Base-by-base conservation (phyloP, 2,329 filamentous ascomycete species). In the Aspergillus phoenicis region DNA sequence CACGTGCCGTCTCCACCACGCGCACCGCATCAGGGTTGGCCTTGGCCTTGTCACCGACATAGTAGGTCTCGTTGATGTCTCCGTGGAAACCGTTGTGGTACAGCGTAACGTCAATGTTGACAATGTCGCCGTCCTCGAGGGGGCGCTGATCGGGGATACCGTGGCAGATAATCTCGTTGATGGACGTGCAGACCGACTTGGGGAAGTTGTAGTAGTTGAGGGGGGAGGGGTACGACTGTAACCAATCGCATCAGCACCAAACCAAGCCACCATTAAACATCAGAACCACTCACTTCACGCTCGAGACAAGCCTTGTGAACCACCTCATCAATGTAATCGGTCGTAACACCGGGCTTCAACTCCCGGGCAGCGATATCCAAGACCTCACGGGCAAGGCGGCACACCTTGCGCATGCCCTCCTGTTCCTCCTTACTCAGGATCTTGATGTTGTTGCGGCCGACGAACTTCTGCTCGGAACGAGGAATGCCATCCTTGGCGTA, bases 111-210 rank as follows among this genome's bases (percentile, higher is more conserved):
- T 99, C 95, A 67, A 99, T 93, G 80, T 99, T 99, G 72, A 99
- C 81, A 66, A 99, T 98, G 72, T 99, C 95, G 64, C 95, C 95
- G 68, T 99, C 94, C 65, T 92, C 80, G 1, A 99, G 84, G 7
- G 90, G 83, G 58, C 95, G 87, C 75, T 96, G 88, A 73, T 99
- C 95, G 15, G 95, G 95, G 65, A 99, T 99, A 57, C 95, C 95
- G 82, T 99, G 95, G 82, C 95, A 99, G 76, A 99, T 98, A 66
- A 97, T 91, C 79, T 99, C 95, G 82, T 99, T 99, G 53, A 91
- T 81, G 2, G 94, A 98, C 3, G 94, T 98, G 80, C 95, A 99
- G 64, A 97, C 91, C 0, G 95, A 99, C 81, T 99, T 99, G 66
- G 95, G 95, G 80, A 98, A 99, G 77, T 93, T 84, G 82, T 91